phyloP scores from a whole-genome alignment of 495 filamentous ascomycete species.

The Aspergillus hancockii region DNA sequence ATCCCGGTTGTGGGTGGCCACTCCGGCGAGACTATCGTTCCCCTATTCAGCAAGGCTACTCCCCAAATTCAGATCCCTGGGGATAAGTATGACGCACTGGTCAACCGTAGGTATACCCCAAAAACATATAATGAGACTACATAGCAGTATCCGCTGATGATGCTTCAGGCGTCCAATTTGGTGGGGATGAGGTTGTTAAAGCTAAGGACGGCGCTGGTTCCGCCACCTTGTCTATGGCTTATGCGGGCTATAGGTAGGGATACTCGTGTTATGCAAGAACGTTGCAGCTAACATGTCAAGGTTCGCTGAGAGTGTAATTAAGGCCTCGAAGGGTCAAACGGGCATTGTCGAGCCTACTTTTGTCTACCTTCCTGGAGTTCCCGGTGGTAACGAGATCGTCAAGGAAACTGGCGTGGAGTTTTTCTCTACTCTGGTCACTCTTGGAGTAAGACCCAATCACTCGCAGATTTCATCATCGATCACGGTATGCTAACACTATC shows the following conservation, averaged over 20 bases:
- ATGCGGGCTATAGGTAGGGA: conserved; percentile 83
- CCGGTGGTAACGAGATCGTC: conserved; percentile 79
- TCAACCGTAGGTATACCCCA: conserved; percentile 68
- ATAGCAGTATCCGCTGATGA: conserved; percentile 1
- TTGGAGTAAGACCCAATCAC: conserved; percentile 68
- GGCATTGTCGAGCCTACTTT: conserved; percentile 92
- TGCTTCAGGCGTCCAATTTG: conserved; percentile 80
- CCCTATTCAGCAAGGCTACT: conserved; percentile 88
- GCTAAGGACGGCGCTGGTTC: conserved; percentile 96
- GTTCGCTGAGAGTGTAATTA: conserved; percentile 90
- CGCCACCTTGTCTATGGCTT: conserved; percentile 97
- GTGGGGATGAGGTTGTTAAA: conserved; percentile 97
- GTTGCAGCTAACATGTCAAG: conserved; percentile 47
- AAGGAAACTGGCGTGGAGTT: conserved; percentile 85
- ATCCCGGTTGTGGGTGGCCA: conserved; percentile 96
- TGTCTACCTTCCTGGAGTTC: conserved; percentile 87
- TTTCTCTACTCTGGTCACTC: conserved; percentile 93
- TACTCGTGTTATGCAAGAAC: neutral
- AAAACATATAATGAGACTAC: neutral
- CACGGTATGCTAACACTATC: conserved; percentile 11
- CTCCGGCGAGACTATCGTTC: conserved; percentile 96
- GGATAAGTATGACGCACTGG: conserved; percentile 81
- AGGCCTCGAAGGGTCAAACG: conserved; percentile 82
- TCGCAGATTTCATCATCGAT: neutral
- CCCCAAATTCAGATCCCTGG: conserved; percentile 76